These are phyloP conservation scores for Annulohypoxylon nitens DNA, from an alignment of 495 filamentous ascomycete genomes.

Conservation along the genomic window DNA sequence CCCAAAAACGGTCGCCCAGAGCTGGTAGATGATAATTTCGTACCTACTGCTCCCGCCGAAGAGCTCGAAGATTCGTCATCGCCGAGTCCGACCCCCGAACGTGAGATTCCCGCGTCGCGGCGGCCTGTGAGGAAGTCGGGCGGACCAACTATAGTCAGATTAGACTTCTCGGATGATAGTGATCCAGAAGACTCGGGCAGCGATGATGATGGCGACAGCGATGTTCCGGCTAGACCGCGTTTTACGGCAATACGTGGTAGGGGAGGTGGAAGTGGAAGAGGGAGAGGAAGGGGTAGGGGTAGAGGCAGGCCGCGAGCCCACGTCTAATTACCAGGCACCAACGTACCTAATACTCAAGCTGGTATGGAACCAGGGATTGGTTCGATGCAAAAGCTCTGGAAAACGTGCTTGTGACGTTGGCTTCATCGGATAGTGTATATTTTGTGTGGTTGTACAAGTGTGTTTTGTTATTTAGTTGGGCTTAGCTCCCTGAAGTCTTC, in stretches of 20 bases:
- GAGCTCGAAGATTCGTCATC: slow-evolving; percentile 46
- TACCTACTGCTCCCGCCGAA: slow-evolving; percentile 44
- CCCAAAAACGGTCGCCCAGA: slow-evolving; percentile 40
- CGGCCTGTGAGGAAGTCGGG: slow-evolving; percentile 26
- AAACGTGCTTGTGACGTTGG: not conserved
- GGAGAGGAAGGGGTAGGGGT: slow-evolving; percentile 37
- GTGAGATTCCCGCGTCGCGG: slow-evolving; percentile 4
- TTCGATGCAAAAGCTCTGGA: not conserved
- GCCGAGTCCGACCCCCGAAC: slow-evolving; percentile 39
- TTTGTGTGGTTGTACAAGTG: not conserved
- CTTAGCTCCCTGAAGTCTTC: not conserved
- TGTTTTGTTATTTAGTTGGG: slow-evolving; percentile 5
- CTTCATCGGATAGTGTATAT: not conserved
- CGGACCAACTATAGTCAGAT: slow-evolving; percentile 43
- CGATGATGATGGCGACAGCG: slow-evolving; percentile 34
- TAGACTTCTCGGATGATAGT: slow-evolving; percentile 31
- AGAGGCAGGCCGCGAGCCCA: slow-evolving; percentile 27
- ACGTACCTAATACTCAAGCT: not conserved
- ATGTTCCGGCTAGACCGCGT: slow-evolving; percentile 14
- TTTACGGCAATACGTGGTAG: slow-evolving; percentile 34
- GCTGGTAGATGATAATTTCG: slow-evolving; percentile 52
- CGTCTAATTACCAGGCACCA: not conserved
- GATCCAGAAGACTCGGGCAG: slow-evolving; percentile 30
- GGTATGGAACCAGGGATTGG: not conserved
- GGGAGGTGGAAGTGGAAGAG: slow-evolving; percentile 42